Evolutionary conservation across 495 filamentous ascomycete genomes (phyloP), one percentile per base, ranked within the genome.

Genomic region (Penicillium daleae): DNA sequence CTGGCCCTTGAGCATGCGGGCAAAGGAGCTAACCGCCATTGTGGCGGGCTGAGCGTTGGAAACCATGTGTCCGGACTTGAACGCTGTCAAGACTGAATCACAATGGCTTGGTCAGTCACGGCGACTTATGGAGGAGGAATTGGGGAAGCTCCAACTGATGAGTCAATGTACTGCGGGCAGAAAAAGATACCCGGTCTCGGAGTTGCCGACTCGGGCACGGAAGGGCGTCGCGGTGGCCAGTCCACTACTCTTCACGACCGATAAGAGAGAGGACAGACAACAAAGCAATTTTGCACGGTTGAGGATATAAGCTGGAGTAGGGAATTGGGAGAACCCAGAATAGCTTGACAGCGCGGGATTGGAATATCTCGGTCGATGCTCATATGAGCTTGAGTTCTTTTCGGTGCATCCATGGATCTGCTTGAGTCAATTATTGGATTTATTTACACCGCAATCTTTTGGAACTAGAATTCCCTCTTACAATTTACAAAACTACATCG

Each of bases 1-100:
- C 59, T 80, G 78, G 68, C 77, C 73, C 65, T 79, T 77, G 57
- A 73, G 66, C 75, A 81, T 77, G 53, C 76, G 69, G 58, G 74
- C 66, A 61, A 80, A 74, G 51, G 70, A 69, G 60, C 48, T 65
- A 56, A 61, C 58, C 60, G 72, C 75, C 74, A 78, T 78, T 60
- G 69, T 70, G 64, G 75, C 56, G 56, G 75, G 57, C 54, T 75
- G 76, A 10, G 68, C 40, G 56, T 66, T 59, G 26, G 63, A 65
- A 59, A 69, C 70, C 75, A 78, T 78, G 35, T 63, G 51, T 69
- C n/a, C 21, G 19, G 42, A 21, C 12, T 53, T 37, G 19, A 15
- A n/a, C 49, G 15, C 15, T 32, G 29, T 62, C 31, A 65, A 56
- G 50, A 21, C 5, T 53, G 19, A 35, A 59, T 33, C 40, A 33